Base-by-base conservation (phyloP, 176 grass and related monocot species). In the Oryza nivara region DNA sequence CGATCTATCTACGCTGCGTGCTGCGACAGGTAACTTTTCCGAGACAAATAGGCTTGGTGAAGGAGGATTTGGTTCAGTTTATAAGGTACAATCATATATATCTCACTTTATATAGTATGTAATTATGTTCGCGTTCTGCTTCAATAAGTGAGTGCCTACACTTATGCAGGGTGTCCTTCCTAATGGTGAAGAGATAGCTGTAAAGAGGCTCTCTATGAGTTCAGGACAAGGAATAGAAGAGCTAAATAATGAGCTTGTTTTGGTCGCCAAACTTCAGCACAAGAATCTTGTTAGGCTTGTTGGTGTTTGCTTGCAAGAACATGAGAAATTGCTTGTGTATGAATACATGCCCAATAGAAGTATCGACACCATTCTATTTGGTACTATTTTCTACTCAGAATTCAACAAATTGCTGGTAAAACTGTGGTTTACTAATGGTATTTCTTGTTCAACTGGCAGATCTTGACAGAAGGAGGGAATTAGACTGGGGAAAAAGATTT, bases 21-120 rank as follows among this genome's bases (percentile, higher is more conserved):
- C 38, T 71, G 91, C 91, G 19, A 97, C 94, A 28, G 23, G 41
- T 15, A 88, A 92, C 76, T 97, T 97, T 83, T 65, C 76, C 75
- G 87, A 93, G 40, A 82, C 45, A 3, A 92, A 92, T 72, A 90
- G 77, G 80, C 63, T 97, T 84, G 91, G 94, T 82, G 87, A 92
- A 86, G 94, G 91, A 66, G 91, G 94, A 60, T 93, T 92, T 71
- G 94, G 91, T 76, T 71, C 74, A 74, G 94, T 97, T 82, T 97
- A 97, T 77, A 97, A 92, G 94, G 94, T 93, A 51, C 32, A 76
- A 14, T 32, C 25, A 54, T 75, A 60, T 23, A 23, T 23, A 56
- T 56, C 5, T 7, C 25, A 25, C 38, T 71, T 64, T 5, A 60
- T 34, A 72, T 40, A 34, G 26, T 26, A 3, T 67, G 64, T 6